Evolutionary conservation across 2,329 filamentous ascomycete genomes (phyloP).

Genomic region (Tolypocladium capitatum): DNA sequence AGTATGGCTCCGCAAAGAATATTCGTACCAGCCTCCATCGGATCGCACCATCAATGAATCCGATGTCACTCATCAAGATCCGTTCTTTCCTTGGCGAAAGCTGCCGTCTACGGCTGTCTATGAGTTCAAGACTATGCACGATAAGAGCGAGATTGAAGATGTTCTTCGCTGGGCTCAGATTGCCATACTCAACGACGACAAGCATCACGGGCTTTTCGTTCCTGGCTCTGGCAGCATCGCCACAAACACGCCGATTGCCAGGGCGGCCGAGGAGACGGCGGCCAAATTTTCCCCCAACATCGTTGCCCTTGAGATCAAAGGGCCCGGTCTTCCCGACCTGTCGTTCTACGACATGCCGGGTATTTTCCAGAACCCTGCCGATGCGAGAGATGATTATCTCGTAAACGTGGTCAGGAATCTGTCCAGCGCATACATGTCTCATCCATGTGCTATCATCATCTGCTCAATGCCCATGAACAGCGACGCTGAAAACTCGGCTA

Average conservation of each 20-base stretch:
- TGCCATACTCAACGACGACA: constrained; percentile 57
- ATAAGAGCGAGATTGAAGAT: constrained; percentile 50
- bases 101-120: constrained; percentile 29
- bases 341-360: constrained; percentile 81
- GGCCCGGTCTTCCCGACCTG: constrained; percentile 55
- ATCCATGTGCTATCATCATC: constrained; percentile 60
- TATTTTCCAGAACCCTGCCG: constrained; percentile 57
- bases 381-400: constrained; percentile 51
- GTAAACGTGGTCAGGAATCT: constrained; percentile 61
- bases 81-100: constrained; percentile 54
- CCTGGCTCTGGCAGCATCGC: constrained; percentile 32
- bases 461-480: constrained; percentile 66
- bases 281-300: constrained; percentile 74
- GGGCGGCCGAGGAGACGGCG: constrained; percentile 28
- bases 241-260: constrained; percentile 19
- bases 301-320: constrained; percentile 62
- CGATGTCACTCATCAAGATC: constrained; percentile 34
- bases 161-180: constrained; percentile 63
- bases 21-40: constrained; percentile 34
- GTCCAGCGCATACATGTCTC: constrained; percentile 54
- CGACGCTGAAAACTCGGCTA: constrained; percentile 63
- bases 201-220: constrained; percentile 37
- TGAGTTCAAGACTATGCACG: constrained; percentile 50
- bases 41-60: constrained; percentile 26
- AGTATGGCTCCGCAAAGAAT: constrained; percentile 54